Conservation (phyloP, 176 grass and related monocot species). For the Rhynchospora breviuscula region DNA sequence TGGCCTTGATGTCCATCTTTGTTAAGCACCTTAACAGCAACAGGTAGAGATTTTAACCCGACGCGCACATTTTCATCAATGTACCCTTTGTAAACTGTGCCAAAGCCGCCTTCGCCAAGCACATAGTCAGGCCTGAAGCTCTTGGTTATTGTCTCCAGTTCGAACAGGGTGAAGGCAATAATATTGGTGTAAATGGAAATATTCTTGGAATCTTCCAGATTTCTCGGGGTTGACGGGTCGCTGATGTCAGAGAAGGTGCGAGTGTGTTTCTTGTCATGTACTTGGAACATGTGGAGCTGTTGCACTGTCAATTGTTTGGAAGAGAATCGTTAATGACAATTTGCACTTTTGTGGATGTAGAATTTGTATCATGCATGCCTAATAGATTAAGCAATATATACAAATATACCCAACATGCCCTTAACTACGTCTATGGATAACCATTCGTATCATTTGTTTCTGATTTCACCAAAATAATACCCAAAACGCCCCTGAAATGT, state of each 20-base stretch:
- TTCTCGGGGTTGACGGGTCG: conserved; percentile 65
- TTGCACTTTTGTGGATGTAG: background rate
- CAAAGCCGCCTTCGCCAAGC: conserved; percentile 96
- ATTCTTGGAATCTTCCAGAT: conserved; percentile 79
- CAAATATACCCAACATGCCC: background rate
- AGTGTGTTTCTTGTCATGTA: conserved; percentile 61
- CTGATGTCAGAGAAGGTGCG: conserved; percentile 66
- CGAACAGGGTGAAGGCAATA: conserved; percentile 87
- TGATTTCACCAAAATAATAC: background rate
- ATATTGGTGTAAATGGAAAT: conserved; percentile 97
- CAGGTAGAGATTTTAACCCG: conserved; percentile 84
- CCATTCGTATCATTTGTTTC: background rate
- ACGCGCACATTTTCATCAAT: conserved; percentile 99
- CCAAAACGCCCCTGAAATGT: background rate
- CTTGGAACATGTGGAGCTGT: conserved; percentile 84
- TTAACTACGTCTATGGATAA: background rate
- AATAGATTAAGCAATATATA: background rate
- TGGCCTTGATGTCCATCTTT: conserved; percentile 99
- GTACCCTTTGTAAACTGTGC: conserved; percentile 97
- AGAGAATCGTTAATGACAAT: background rate
- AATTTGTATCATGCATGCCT: background rate
- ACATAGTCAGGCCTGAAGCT: conserved; percentile 90
- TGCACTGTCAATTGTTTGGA: conserved; percentile 52
- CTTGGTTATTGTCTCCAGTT: conserved; percentile 98
- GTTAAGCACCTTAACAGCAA: conserved; percentile 96